Evolutionary conservation across 345 rosid species (phyloP).

Genomic region (Eucalyptus marginata): DNA sequence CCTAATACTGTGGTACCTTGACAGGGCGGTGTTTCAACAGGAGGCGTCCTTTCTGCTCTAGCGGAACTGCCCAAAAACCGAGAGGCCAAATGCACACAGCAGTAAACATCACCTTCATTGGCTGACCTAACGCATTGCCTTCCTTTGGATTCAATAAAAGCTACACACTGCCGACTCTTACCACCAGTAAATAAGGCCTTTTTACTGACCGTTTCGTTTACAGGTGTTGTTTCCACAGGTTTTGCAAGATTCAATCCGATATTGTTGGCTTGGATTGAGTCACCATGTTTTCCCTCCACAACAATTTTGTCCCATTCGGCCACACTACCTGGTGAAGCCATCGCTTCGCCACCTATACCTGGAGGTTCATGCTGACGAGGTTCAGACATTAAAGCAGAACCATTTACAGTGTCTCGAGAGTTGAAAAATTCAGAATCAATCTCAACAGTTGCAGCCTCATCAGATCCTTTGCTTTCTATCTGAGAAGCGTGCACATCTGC

Average conservation of each 20-base stretch:
- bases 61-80: conserved; percentile 61
- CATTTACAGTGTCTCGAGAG: conserved; percentile 21
- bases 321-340: conserved; percentile 13
- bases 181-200: conserved; percentile 39
- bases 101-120: conserved; percentile 91
- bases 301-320: conserved; percentile 70
- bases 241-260: conserved; percentile 15
- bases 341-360: neutral
- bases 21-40: conserved; percentile 58
- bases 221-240: conserved; percentile 18
- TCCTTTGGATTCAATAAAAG: conserved; percentile 89
- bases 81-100: conserved; percentile 97
- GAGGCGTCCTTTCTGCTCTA: conserved; percentile 41
- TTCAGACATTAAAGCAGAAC: conserved; percentile 15
- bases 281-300: conserved; percentile 47
- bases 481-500: conserved; percentile 64
- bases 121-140: conserved; percentile 99
- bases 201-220: conserved; percentile 18
- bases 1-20: conserved; percentile 97
- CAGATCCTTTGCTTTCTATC: conserved; percentile 28
- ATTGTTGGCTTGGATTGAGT: conserved; percentile 6
- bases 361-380: conserved; percentile 1
- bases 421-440: conserved; percentile 49
- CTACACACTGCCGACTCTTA: conserved; percentile 78
- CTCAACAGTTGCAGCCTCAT: conserved; percentile 27